Evolutionary conservation across 2,329 filamentous ascomycete species (phyloP), one percentile per base, ranked within the genome.

Genomic region (Fusarium camptoceras): DNA sequence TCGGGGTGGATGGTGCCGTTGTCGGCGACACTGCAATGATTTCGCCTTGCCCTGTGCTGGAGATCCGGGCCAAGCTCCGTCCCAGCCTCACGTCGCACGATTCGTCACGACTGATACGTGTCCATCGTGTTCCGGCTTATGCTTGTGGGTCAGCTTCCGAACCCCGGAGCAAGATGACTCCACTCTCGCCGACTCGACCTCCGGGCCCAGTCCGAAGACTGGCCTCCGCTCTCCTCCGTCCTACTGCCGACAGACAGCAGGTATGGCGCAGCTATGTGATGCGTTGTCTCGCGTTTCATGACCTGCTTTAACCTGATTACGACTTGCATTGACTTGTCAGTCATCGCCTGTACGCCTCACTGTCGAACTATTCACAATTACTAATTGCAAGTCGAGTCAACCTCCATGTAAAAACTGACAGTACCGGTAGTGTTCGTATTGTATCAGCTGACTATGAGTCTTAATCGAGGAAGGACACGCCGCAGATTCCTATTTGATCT

Each of bases 61-160:
- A 34, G 57, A 64, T 70, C 66, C 67, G 64, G 69, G 39, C 54
- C 58, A 43, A 41, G 27, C 59, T 63, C 67, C 63, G 67, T 60
- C 53, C 54, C 34, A 49, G 54, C 49, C 27, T 59, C 42, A 41
- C 31, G 56, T 68, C 41, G 47, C 42, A 58, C 49, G 11, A 62
- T 55, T 58, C 44, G 55, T 63, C 62, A 55, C 68, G 60, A 58
- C 63, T 49, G 46, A 65, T 63, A 67, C 67, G 67, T 67, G 68
- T 47, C 43, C 44, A 61, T 57, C 55, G 34, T 57, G 56, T 43
- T 43, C 67, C 65, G 71, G 59, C 41, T 46, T 34, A 54, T 22
- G 55, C 34, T 48, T 64, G 46, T 48, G 44, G 53, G 41, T 59
- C 55, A 51, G 30, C 50, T 50, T 55, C 68, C 59, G 62, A 50